A percentile compares a stretch with the other conserved stretches of the same genome.
Evolutionary conservation across 495 filamentous ascomycete genomes (phyloP).

Genomic region (Cairneyella variabilis): DNA sequence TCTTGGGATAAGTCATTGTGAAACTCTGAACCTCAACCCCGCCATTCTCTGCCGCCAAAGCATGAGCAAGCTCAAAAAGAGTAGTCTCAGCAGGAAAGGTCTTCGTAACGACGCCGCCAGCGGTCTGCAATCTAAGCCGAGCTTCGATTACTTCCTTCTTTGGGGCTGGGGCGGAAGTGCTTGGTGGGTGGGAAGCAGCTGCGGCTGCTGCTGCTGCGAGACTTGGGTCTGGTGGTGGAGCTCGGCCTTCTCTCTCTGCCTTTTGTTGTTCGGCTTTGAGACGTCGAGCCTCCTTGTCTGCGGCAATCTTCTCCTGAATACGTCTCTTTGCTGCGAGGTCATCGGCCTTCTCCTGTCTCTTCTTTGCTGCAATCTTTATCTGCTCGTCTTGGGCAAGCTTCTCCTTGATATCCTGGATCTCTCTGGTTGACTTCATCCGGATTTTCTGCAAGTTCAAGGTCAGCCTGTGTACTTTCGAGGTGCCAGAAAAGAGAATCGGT

Average conservation of each 20-base stretch:
- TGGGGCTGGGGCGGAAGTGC: conserved; percentile 25
- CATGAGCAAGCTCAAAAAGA: conserved; percentile 85
- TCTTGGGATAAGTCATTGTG: conserved; percentile 80
- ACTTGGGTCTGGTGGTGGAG: conserved; percentile 43
- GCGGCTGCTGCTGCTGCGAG: conserved; percentile 34
- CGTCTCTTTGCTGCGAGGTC: conserved; percentile 84
- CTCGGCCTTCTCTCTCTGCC: conserved; percentile 73
- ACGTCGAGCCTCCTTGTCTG: conserved; percentile 80
- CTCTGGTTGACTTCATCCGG: conserved; percentile 74
- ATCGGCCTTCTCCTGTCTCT: conserved; percentile 79
- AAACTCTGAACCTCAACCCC: conserved; percentile 68
- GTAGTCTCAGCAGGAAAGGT: conserved; percentile 82
- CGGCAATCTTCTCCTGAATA: conserved; percentile 87
- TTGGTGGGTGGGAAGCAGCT: conserved; percentile 31
- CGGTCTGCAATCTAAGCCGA: conserved; percentile 75
- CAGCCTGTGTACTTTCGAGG: background rate
- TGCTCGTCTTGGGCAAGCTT: conserved; percentile 82
- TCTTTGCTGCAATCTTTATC: conserved; percentile 81
- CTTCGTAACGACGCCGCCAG: conserved; percentile 72
- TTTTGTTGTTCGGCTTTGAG: conserved; percentile 79
- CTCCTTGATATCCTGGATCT: conserved; percentile 75
- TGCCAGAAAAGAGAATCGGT: background rate
- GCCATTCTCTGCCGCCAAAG: conserved; percentile 49
- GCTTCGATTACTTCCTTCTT: conserved; percentile 65
- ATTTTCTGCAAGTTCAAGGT: conserved; percentile 58